Evolutionary conservation across 208 protist species (phyloP), one percentile per base, ranked within the genome.

Genomic region (Perkinsela sp.): DNA sequence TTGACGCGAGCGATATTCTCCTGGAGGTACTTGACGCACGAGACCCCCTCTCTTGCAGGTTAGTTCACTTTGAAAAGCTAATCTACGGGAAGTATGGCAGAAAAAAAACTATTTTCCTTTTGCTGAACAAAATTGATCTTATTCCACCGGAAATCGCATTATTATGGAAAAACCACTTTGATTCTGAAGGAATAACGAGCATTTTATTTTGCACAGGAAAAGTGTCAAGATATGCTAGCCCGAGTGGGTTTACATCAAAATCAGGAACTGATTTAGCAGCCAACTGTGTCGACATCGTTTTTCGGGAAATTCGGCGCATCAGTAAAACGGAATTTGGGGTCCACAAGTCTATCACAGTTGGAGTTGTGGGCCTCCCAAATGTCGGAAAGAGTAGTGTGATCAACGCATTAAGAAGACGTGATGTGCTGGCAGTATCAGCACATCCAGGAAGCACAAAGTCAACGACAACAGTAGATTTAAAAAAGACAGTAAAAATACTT

Each of bases 41-140:
- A 67, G 95, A 98, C 76, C 95, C 95, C 30, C 75, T 96, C 0
- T 94, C 93, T 30, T 96, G 93, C 81, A 84, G 94, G 13, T 92
- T 92, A 28, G 77, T 72, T 0, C 74, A 91, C 31, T 76, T 98
- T 1, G 94, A 98, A 80, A 77, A 88, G 65, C 79, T 74, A 32
- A 93, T 97, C 48, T 75, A 88, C 16, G 86, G 84, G 16, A 68
- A 77, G 40, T 90, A 92, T 68, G 80, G 83, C 28, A 85, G 94
- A 48, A 80, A 83, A 22, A 95, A 96, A 77, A 77, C 84, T 32
- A 80, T 94, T 1, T 83, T 98, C 13, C 72, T 97, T 2, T 82
- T 98, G 31, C 79, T 98, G 2, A 98, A 98, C 75, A 98, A 98
- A 78, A 90, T 95, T 30, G 92, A 98, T 80, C 76, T 98, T 13